Evolutionary conservation across 306 rosid species (phyloP), one percentile per base, ranked within the genome.

Genomic region (Cicer bijugum): DNA sequence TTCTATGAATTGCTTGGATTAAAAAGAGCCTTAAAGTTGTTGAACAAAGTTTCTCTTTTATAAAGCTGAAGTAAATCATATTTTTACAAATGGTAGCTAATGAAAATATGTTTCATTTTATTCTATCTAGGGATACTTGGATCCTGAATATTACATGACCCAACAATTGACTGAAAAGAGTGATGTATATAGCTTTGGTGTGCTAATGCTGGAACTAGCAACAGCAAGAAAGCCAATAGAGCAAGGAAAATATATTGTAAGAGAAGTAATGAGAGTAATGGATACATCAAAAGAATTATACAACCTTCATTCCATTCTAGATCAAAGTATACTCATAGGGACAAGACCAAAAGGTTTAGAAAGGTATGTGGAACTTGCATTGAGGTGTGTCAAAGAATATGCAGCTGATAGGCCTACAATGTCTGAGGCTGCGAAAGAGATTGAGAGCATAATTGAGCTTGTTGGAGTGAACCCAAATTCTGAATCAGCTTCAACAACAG

Each of bases 111-210:
- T 63, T 81, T 63, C 33, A 37, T 57, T 77, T 76, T 40, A 51
- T 68, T 64, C 60, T 15, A 63, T 59, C 43, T 11, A 90, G 96
- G 97, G 97, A 17, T 88, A 92, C 83, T 53, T 92, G 85, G 88
- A 84, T 84, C 88, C 88, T 9, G 85, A 84, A 76, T 84, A 84
- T 75, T 84, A 84, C 79, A 84, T 84, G 88, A 84, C 81, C 12
- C 88, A 84, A 4, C 88, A 81, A 33, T 81, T 84, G 50, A 84
- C 91, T 0, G 94, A 92, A 84, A 92, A 92, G 80, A 92, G 94
- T 11, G 96, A 92, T 37, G 96, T 92, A 6, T 88, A 90, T 45
- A 87, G 96, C 71, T 92, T 77, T 58, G 94, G 96, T 46, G 96
- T 92, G 66, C 48, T 92, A 65, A 83, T 88, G 92, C 73, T 92